Conservation (phyloP, 2,329 filamentous ascomycete genomes). For the Colletotrichum phormii region DNA sequence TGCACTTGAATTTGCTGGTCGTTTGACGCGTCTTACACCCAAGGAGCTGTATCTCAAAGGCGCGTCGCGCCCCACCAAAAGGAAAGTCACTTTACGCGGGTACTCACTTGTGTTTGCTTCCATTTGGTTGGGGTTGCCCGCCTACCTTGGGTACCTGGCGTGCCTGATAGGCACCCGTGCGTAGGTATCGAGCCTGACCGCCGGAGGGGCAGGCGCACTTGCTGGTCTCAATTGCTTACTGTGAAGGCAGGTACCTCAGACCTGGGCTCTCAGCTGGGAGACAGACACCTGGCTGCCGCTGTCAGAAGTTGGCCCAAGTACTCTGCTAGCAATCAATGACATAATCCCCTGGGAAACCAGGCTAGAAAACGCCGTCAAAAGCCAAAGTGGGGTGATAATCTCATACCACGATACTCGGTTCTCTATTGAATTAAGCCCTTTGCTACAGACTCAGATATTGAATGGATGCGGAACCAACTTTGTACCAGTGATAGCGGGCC, state of each 20-base stretch:
- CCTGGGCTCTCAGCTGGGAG: not conserved
- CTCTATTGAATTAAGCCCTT: constrained; percentile 15
- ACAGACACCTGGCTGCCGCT: not conserved
- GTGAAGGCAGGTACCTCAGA: no score
- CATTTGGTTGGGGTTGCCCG: not conserved
- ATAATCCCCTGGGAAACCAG: constrained; percentile 18
- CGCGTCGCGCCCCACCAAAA: not conserved
- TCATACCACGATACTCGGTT: constrained; percentile 3
- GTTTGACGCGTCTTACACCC: not conserved
- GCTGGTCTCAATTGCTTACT: no score
- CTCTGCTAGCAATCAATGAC: constrained; percentile 19
- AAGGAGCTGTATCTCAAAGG: not conserved
- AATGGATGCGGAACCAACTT: not conserved
- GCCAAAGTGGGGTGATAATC: constrained; percentile 9
- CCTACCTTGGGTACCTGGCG: not conserved
- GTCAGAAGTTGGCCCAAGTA: not conserved
- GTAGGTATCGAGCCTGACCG: no score
- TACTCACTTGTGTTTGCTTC: not conserved
- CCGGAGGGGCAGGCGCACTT: no score
- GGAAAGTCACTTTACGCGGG: not conserved
- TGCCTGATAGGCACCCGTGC: not conserved
- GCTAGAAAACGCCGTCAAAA: not conserved
- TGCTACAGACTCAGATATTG: constrained; percentile 15
- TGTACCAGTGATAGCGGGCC: not conserved
- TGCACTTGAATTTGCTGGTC: not conserved